A percentile compares a stretch with the other conserved stretches of the same genome.
Evolutionary conservation across 2,329 filamentous ascomycete genomes (phyloP).

Genomic region (Alternaria triticimaculans): DNA sequence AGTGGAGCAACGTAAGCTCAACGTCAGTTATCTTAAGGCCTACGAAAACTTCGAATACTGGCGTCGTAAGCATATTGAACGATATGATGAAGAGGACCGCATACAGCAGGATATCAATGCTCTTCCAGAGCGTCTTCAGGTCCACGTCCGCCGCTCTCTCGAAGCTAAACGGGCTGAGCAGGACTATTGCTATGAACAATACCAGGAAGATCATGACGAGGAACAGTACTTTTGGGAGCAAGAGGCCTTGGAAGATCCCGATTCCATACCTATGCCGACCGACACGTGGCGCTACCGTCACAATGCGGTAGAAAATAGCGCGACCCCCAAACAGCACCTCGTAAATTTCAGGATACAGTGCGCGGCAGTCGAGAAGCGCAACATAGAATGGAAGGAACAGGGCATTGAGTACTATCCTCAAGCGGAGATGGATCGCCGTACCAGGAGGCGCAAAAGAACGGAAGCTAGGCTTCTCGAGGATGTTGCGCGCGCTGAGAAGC

Average conservation of each 20-base stretch:
- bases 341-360: not conserved
- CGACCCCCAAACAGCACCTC: not conserved
- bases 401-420: not conserved
- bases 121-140: not conserved
- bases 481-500: not conserved
- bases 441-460: not conserved
- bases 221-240: not conserved
- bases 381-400: not conserved
- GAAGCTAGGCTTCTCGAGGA: not conserved
- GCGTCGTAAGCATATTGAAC: constrained; percentile 1
- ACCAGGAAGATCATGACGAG: not conserved
- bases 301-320: not conserved
- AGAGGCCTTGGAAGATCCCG: not conserved
- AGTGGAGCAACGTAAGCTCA: not conserved
- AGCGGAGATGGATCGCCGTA: not conserved
- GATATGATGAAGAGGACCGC: not conserved
- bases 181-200: not conserved
- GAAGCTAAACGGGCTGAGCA: not conserved
- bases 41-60: constrained; percentile 1
- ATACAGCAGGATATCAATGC: not conserved
- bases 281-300: not conserved
- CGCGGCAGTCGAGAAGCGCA: not conserved
- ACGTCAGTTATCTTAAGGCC: not conserved
- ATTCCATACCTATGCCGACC: not conserved
- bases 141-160: not conserved